Conservation (phyloP, 768 basidiomycete species). For the Suillus plorans region DNA sequence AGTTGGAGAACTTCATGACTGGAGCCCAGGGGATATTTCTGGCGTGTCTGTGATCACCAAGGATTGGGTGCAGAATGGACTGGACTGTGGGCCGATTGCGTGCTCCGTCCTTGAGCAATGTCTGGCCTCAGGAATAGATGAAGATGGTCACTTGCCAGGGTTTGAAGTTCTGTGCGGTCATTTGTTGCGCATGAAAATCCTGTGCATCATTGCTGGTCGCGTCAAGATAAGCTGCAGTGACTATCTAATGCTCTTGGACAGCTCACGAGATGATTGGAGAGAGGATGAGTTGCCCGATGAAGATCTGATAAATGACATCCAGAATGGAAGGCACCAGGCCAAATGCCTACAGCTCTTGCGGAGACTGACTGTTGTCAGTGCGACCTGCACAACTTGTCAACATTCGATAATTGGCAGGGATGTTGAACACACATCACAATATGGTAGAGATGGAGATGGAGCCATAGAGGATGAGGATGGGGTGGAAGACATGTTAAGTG, state of each 20-base stretch:
- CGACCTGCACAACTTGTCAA: neutral
- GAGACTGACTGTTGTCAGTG: neutral
- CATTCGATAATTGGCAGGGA: rapidly evolving
- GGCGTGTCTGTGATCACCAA: neutral
- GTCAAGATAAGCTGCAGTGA: too few relatives aligned
- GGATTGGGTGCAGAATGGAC: neutral
- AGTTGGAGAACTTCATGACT: neutral
- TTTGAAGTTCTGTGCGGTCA: neutral
- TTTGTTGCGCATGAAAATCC: neutral
- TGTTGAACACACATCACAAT: rapidly evolving
- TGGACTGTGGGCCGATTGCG: neutral
- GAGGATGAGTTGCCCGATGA: neutral
- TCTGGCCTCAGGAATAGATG: neutral
- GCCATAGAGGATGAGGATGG: too few relatives aligned
- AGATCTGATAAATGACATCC: neutral
- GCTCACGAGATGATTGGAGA: too few relatives aligned
- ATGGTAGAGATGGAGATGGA: rapidly evolving
- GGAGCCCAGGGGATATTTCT: neutral
- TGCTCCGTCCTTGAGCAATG: neutral
- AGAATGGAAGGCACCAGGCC: neutral
- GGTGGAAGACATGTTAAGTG: rapidly evolving
- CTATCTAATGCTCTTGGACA: too few relatives aligned
- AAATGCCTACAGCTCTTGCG: neutral
- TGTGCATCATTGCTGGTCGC: too few relatives aligned
- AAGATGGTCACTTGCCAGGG: neutral